A percentile compares a stretch with the other conserved stretches of the same genome.
Evolutionary conservation across 306 rosid species (phyloP).

Genomic region (Senna siamea): DNA sequence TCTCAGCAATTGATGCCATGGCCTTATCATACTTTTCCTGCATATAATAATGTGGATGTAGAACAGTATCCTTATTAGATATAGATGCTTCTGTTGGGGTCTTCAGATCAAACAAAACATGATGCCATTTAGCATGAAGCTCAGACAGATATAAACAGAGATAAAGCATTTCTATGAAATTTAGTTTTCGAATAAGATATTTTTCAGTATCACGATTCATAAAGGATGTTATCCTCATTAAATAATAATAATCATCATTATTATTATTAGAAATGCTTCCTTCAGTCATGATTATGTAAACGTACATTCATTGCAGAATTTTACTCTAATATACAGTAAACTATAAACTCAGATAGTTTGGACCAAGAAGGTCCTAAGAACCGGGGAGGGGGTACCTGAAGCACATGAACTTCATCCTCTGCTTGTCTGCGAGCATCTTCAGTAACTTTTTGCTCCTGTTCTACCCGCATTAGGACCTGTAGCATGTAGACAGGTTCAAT

Average conservation of each 20-base stretch:
- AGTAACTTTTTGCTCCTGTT: slow-evolving; percentile 79
- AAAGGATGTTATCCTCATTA: background rate
- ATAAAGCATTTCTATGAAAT: slow-evolving; percentile 15
- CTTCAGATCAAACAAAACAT: slow-evolving; percentile 31
- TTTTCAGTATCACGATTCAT: slow-evolving; percentile 10
- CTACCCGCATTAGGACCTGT: slow-evolving; percentile 74
- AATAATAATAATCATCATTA: too few relatives aligned
- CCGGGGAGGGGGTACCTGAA: slow-evolving; percentile 65
- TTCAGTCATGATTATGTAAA: slow-evolving; percentile 5
- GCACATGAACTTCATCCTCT: slow-evolving; percentile 65
- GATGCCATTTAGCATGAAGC: background rate
- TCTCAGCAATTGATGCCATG: slow-evolving; percentile 64
- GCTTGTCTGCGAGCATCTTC: slow-evolving; percentile 84
- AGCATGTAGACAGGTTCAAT: slow-evolving; percentile 39
- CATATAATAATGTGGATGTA: slow-evolving; percentile 36
- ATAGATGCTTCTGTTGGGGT: slow-evolving; percentile 17
- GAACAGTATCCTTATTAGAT: background rate
- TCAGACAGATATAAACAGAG: background rate
- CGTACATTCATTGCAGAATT: slow-evolving; percentile 6
- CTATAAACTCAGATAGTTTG: slow-evolving; percentile 24
- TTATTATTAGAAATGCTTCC: background rate
- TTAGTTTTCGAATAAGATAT: slow-evolving; percentile 4
- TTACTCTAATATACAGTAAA: background rate
- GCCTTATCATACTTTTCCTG: slow-evolving; percentile 94
- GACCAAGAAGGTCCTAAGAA: slow-evolving; percentile 26